These are phyloP conservation scores for Patellifolia procumbens DNA, from an alignment of 179 eudicot species.

Conservation along the genomic window DNA sequence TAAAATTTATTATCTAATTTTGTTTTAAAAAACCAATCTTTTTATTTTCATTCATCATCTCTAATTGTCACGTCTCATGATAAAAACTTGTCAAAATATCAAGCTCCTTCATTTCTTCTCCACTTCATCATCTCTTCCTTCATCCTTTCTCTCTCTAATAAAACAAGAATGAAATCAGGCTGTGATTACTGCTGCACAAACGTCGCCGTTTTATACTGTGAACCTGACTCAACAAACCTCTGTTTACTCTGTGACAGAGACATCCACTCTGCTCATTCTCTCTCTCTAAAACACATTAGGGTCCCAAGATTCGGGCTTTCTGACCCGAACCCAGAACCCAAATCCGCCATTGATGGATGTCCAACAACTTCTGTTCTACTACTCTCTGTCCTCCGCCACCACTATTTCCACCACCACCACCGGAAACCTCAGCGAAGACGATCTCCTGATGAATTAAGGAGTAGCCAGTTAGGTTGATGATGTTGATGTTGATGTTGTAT, in stretches of 20 bases:
- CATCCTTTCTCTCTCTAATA: background rate
- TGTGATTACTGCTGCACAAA: conserved; percentile 32
- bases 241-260: conserved; percentile 34
- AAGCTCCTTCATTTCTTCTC: conserved; percentile 13
- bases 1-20: no score
- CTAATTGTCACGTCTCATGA: no score
- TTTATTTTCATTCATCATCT: no score
- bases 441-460: no score
- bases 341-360: conserved; percentile 20
- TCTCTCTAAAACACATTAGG: conserved; percentile 28
- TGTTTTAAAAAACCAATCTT: no score
- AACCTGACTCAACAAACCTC: conserved; percentile 33
- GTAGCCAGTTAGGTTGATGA: no score
- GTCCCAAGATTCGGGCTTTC: conserved; percentile 12
- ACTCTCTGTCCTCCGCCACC: no score
- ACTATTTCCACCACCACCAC: no score
- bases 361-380: conserved; percentile 3
- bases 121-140: background rate
- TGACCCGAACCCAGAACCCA: conserved; percentile 19
- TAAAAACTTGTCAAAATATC: background rate
- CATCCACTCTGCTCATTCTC: conserved; percentile 32
- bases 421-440: no score
- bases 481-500: no score
- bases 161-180: conserved; percentile 23
- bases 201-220: conserved; percentile 36